Percentiles rank a stretch among this genome's conserved stretches.
Evolutionary conservation across 2,329 filamentous ascomycete genomes (phyloP).

Genomic region (Metarhizium brunneum): DNA sequence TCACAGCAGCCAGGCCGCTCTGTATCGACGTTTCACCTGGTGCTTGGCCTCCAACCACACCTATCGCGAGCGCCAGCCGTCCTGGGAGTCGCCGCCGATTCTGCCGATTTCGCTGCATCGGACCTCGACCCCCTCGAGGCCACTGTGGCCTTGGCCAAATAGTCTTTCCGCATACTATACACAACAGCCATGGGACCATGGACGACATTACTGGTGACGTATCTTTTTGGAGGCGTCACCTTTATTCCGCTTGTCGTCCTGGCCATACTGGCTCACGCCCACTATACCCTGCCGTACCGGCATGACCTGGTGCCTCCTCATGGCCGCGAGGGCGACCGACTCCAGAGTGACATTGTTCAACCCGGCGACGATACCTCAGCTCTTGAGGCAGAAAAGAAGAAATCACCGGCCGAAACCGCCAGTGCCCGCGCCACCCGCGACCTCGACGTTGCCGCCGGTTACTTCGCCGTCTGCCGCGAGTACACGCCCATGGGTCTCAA

Average conservation of each 20-base stretch:
- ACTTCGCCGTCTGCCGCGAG: constrained; percentile 91
- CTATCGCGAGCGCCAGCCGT: not conserved
- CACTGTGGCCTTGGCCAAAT: not conserved
- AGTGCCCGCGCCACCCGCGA: constrained; percentile 49
- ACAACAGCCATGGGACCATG: constrained; percentile 37
- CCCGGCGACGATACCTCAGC: constrained; percentile 55
- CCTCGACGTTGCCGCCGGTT: constrained; percentile 75
- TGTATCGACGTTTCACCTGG: not conserved
- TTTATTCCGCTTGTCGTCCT: constrained; percentile 67
- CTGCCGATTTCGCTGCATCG: not conserved
- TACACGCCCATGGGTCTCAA: constrained; percentile 88
- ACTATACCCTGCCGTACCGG: constrained; percentile 55
- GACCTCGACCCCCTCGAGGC: not conserved
- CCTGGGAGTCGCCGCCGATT: not conserved
- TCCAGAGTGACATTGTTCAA: constrained; percentile 34
- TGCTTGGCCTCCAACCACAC: not conserved
- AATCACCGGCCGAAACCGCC: constrained; percentile 48
- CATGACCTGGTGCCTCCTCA: constrained; percentile 25
- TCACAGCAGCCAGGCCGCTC: not conserved
- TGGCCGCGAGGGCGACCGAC: constrained; percentile 17
- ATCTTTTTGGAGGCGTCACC: constrained; percentile 79
- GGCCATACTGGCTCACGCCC: constrained; percentile 54
- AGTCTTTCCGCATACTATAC: not conserved
- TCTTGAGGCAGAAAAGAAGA: constrained; percentile 49
- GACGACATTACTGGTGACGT: constrained; percentile 58